Evolutionary conservation across 768 basidiomycete species (phyloP).

Genomic region (Lanmaoa pseudosensibilis): DNA sequence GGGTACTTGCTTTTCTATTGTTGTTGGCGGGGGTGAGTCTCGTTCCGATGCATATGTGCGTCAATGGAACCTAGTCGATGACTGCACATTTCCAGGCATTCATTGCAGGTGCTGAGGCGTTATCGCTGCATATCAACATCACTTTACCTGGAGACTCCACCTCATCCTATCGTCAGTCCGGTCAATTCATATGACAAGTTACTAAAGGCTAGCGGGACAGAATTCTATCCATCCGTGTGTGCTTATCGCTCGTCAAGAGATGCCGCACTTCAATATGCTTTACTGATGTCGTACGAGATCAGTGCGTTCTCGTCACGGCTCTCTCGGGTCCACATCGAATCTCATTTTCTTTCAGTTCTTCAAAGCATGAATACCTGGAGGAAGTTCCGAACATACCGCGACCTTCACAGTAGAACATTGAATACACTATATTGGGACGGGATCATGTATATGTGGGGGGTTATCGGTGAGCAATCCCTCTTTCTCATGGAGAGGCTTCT

Average conservation of each 20-base stretch:
- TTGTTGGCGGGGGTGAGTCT: slow-evolving; percentile 18
- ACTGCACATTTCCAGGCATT: slow-evolving; percentile 7
- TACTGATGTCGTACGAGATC: slow-evolving; percentile 24
- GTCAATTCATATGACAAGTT: neutral
- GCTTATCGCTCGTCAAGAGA: slow-evolving; percentile 17
- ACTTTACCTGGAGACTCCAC: slow-evolving; percentile 17
- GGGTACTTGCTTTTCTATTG: slow-evolving; percentile 17
- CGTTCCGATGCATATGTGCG: neutral
- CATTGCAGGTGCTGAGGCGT: slow-evolving; percentile 16
- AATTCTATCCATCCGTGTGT: slow-evolving; percentile 22
- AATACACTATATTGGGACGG: slow-evolving; percentile 30
- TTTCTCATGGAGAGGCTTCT: neutral
- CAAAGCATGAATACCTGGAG: slow-evolving; percentile 27
- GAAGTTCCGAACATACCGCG: slow-evolving; percentile 25
- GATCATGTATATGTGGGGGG: slow-evolving; percentile 26
- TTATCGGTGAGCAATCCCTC: slow-evolving; percentile 15
- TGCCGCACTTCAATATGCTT: slow-evolving; percentile 11
- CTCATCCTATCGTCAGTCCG: slow-evolving; percentile 22
- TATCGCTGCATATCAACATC: slow-evolving; percentile 3
- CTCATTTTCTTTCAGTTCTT: slow-evolving; percentile 18
- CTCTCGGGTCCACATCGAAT: neutral
- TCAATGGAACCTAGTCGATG: neutral
- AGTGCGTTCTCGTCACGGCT: slow-evolving; percentile 5
- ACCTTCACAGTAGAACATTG: slow-evolving; percentile 13
- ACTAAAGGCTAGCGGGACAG: slow-evolving; percentile 2